These are phyloP conservation scores for Bocquillonia castaneifolia DNA, from an alignment of 441 rosid genomes.

Conservation along the genomic window DNA sequence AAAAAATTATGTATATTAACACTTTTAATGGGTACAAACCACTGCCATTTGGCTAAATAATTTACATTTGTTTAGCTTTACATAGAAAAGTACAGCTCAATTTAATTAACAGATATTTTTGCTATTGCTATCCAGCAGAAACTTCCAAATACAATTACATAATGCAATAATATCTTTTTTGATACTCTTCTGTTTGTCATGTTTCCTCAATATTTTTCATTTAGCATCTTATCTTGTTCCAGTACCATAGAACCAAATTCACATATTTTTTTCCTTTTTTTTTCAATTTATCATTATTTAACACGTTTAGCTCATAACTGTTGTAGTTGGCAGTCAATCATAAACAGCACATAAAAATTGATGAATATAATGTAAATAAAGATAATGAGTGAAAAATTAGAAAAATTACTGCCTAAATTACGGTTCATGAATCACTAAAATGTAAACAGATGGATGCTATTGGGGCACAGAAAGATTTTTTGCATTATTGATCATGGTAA, in stretches of 20 bases:
- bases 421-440: too few relatives aligned
- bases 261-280: neutral
- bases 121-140: conserved; percentile 9
- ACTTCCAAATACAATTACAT: conserved; percentile 13
- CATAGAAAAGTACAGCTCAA: neutral
- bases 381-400: too few relatives aligned
- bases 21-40: too few relatives aligned
- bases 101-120: neutral
- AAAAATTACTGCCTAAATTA: too few relatives aligned
- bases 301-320: too few relatives aligned
- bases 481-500: too few relatives aligned
- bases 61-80: neutral
- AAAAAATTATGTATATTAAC: too few relatives aligned
- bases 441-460: too few relatives aligned
- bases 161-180: conserved; percentile 19
- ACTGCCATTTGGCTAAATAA: neutral
- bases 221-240: conserved; percentile 17
- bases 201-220: neutral
- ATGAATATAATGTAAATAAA: too few relatives aligned
- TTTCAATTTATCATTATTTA: neutral
- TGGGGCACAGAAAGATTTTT: too few relatives aligned
- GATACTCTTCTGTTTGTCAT: conserved; percentile 18
- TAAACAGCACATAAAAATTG: too few relatives aligned
- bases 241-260: neutral
- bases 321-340: too few relatives aligned